Evolutionary conservation across 352 stramenopile genomes (phyloP).

Genomic region (Phytophthora cryptogea): DNA sequence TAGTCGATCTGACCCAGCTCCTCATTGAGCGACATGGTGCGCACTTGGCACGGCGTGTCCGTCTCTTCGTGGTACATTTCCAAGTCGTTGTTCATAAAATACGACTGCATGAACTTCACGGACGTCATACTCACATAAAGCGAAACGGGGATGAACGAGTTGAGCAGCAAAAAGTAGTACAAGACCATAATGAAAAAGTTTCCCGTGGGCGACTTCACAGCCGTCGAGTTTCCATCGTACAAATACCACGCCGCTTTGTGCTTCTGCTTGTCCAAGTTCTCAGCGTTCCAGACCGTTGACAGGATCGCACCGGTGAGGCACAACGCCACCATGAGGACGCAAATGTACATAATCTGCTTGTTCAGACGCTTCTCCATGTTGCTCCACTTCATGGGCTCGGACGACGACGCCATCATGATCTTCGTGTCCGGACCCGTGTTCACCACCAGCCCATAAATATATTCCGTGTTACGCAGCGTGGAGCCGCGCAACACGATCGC

Average conservation of each 20-base stretch:
- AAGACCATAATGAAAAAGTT: slow-evolving; percentile 92
- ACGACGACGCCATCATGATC: slow-evolving; percentile 89
- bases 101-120: slow-evolving; percentile 92
- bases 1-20: slow-evolving; percentile 94
- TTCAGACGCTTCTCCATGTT: slow-evolving; percentile 87
- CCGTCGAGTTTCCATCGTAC: slow-evolving; percentile 51
- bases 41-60: slow-evolving; percentile 92
- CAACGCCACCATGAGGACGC: slow-evolving; percentile 75
- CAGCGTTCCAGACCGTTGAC: slow-evolving; percentile 72
- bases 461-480: slow-evolving; percentile 91
- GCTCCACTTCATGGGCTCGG: slow-evolving; percentile 85
- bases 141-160: slow-evolving; percentile 95
- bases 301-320: slow-evolving; percentile 68
- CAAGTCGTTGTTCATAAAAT: slow-evolving; percentile 92
- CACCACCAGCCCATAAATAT: slow-evolving; percentile 90
- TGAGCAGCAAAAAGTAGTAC: slow-evolving; percentile 94
- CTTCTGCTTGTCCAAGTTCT: slow-evolving; percentile 49
- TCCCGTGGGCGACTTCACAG: slow-evolving; percentile 57
- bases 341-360: slow-evolving; percentile 86
- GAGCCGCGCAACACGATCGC: slow-evolving; percentile 88
- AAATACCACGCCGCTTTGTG: slow-evolving; percentile 72
- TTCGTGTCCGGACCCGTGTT: slow-evolving; percentile 92
- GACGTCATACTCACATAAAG: slow-evolving; percentile 95
- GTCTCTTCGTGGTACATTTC: slow-evolving; percentile 94
- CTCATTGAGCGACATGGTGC: slow-evolving; percentile 94